Evolutionary conservation across 495 filamentous ascomycete genomes (phyloP), one percentile per base, ranked within the genome.

Genomic region (Neurospora sp.): DNA sequence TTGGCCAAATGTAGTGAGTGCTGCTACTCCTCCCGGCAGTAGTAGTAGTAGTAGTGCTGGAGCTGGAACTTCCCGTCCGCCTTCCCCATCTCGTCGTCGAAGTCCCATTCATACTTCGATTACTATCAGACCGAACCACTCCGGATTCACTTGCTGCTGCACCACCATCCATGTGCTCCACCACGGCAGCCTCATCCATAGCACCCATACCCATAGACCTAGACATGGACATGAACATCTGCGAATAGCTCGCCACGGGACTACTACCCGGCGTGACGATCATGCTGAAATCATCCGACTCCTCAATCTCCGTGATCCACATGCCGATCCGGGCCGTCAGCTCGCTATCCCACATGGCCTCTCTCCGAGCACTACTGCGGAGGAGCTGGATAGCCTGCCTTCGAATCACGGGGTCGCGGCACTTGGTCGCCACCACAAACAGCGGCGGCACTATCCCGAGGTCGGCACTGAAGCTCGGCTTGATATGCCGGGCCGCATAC

Each of bases 261-360:
- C 75, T 79, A 39, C 80, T 74, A 9, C 73, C 77, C n/a, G 76
- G 75, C 0, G 82, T 77, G 31, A 4, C 42, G 42, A 72, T 70
- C 7, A 75, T 73, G 5, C 59, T 38, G 53, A 40, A 59, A 18
- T 84, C 81, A 4, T 81, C 82, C 37, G 82, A 81, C 74, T 92
- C 90, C 74, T 92, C 89, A 31, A 89, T 81, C 10, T 81, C 80
- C 72, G 88, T 83, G 72, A 90, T 79, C 80, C 86, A 86, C 72
- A 85, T 83, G 10, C 83, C 86, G 72, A 89, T 85, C 2, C 81
- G 81, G 8, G 87, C 87, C 27, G 84, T 83, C 42, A 88, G 78
- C 72, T 86, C 79, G 74, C 88, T 90, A 77, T 91, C 88, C 86
- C 86, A 91, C 75, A 91, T 85, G 20, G 87, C 89, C 80, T 91